phyloP scores from a whole-genome alignment of 805 yeast species.

The Torulaspora franciscae region DNA sequence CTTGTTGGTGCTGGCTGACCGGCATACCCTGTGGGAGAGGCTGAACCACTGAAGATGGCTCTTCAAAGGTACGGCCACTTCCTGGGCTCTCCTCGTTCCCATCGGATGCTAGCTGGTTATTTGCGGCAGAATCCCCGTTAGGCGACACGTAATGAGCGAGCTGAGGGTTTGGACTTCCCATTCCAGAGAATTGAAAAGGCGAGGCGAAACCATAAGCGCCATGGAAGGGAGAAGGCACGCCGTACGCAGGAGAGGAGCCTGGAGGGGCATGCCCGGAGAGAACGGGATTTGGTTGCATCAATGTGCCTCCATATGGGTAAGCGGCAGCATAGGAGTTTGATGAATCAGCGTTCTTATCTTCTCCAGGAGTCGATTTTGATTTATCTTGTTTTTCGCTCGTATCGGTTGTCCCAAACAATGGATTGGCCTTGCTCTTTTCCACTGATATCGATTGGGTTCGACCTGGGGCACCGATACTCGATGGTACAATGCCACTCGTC shows the following conservation, averaged over 20 bases:
- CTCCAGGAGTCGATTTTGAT: conserved; percentile 13
- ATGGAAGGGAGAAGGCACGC: conserved; percentile 31
- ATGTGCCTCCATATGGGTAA: conserved; percentile 34
- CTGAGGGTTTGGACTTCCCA: conserved; percentile 28
- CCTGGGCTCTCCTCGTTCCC: conserved; percentile 1
- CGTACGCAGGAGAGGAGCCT: conserved; percentile 21
- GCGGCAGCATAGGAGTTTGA: conserved; percentile 30
- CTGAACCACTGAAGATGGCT: neutral
- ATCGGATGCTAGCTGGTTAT: neutral
- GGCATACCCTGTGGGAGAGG: neutral
- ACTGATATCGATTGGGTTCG: conserved; percentile 33
- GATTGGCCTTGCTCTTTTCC: conserved; percentile 20
- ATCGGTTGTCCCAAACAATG: conserved; percentile 9
- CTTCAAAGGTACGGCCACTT: neutral
- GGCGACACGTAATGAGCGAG: conserved; percentile 19
- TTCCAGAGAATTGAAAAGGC: conserved; percentile 33
- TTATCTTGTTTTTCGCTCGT: conserved; percentile 1
- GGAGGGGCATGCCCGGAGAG: conserved; percentile 27
- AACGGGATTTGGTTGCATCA: conserved; percentile 31
- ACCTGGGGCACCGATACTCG: conserved; percentile 4
- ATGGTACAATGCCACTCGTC: neutral
- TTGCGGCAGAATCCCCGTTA: conserved; percentile 5
- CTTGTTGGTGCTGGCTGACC: conserved; percentile 22
- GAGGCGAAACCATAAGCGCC: conserved; percentile 33
- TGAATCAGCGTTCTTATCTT: conserved; percentile 4